Evolutionary conservation across 2,329 filamentous ascomycete species (phyloP).

Genomic region (Fusarium gaditjirri): DNA sequence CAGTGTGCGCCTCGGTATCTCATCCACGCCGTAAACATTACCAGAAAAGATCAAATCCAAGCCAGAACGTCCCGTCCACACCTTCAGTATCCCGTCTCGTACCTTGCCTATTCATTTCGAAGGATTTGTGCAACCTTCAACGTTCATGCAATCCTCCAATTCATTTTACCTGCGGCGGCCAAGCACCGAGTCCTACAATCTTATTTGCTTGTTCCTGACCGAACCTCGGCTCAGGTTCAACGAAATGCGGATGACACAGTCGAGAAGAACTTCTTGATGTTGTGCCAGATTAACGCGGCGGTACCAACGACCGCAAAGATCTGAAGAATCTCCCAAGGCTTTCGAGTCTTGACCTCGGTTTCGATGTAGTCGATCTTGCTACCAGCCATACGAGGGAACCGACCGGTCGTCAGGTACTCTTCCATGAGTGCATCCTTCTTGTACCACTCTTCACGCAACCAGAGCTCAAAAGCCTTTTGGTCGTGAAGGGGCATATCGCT

Average conservation of each 20-base stretch:
- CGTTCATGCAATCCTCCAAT: neutral
- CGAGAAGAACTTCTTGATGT: constrained; percentile 47
- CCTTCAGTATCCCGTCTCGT: constrained; percentile 4
- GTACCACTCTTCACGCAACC: constrained; percentile 87
- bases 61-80: constrained; percentile 5
- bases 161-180: neutral
- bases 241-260: constrained; percentile 34
- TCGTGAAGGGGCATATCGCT: constrained; percentile 83
- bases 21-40: neutral
- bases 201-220: neutral
- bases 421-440: constrained; percentile 94
- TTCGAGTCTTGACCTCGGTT: constrained; percentile 65
- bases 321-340: constrained; percentile 65
- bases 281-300: constrained; percentile 56
- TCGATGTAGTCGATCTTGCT: constrained; percentile 63
- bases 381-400: constrained; percentile 77
- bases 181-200: neutral
- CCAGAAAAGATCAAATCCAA: constrained; percentile 6
- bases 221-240: constrained; percentile 16
- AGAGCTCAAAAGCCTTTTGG: constrained; percentile 79
- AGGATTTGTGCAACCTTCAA: constrained; percentile 10
- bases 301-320: constrained; percentile 63
- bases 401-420: constrained; percentile 78
- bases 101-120: neutral
- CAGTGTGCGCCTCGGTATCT: constrained; percentile 37